phyloP scores from a whole-genome alignment of 2,329 filamentous ascomycete genomes.

The Colletotrichum destructivum region DNA sequence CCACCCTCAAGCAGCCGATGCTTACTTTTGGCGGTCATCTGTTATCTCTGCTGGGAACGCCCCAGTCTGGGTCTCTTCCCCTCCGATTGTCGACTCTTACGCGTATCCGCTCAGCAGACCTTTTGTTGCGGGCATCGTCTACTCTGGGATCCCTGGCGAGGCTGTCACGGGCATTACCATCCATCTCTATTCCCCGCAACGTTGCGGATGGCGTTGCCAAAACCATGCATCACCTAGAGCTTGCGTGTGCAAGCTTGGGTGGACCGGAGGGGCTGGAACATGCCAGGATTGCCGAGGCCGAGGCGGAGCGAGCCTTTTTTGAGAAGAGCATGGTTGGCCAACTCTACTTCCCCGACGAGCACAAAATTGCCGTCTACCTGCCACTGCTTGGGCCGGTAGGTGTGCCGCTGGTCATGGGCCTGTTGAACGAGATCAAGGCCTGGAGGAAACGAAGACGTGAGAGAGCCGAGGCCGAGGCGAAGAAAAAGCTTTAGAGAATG shows the following conservation, averaged over 20 bases:
- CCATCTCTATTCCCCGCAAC: conserved; percentile 89
- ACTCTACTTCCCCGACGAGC: conserved; percentile 98
- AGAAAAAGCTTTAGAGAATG: conserved; percentile 48
- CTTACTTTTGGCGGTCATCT: conserved; percentile 93
- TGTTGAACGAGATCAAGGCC: conserved; percentile 84
- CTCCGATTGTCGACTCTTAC: conserved; percentile 87
- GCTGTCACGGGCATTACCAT: conserved; percentile 85
- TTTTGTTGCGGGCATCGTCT: conserved; percentile 90
- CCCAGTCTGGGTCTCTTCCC: conserved; percentile 85
- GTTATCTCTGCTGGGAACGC: conserved; percentile 87
- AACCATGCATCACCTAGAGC: conserved; percentile 82
- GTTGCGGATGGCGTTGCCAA: conserved; percentile 89
- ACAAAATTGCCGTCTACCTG: conserved; percentile 96
- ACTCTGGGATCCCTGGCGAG: conserved; percentile 94
- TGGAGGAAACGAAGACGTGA: conserved; percentile 66
- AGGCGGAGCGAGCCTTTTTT: conserved; percentile 95
- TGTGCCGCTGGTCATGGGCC: conserved; percentile 88
- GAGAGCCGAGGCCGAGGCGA: conserved; percentile 54
- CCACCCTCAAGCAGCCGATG: conserved; percentile 83
- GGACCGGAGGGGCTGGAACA: conserved; percentile 79
- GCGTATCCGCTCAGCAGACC: conserved; percentile 86
- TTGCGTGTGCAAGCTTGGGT: conserved; percentile 81
- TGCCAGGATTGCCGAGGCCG: conserved; percentile 87
- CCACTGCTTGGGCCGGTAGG: conserved; percentile 91
- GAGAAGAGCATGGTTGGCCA: conserved; percentile 99